Evolutionary conservation across 108 stramenopile species (phyloP).

Genomic region (Nitzschia sp.): DNA sequence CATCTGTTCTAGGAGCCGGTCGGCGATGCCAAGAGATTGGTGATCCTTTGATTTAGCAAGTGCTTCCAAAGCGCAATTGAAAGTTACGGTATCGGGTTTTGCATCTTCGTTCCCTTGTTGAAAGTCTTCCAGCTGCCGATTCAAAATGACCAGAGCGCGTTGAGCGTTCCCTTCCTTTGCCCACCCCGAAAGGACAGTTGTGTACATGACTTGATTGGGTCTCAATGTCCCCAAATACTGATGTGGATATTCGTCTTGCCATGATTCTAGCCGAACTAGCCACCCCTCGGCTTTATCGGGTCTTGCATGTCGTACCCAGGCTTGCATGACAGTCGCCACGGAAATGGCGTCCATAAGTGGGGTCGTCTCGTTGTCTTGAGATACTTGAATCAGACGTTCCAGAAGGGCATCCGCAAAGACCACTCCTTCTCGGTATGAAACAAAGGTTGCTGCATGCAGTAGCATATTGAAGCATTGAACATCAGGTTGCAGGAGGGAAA

Average conservation of each 20-base stretch:
- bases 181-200: slow-evolving; percentile 10
- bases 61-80: slow-evolving; percentile 15
- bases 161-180: slow-evolving; percentile 6
- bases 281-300: slow-evolving; percentile 25
- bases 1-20: slow-evolving; percentile 13
- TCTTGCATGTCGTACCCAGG: slow-evolving; percentile 18
- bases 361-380: background rate
- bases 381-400: slow-evolving; percentile 16
- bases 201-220: slow-evolving; percentile 16
- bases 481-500: slow-evolving; percentile 31
- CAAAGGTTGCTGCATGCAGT: background rate
- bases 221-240: background rate
- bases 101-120: slow-evolving; percentile 10
- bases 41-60: slow-evolving; percentile 11
- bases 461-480: slow-evolving; percentile 23
- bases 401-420: slow-evolving; percentile 29
- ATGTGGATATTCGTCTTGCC: background rate
- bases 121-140: slow-evolving; percentile 14
- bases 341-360: slow-evolving; percentile 21
- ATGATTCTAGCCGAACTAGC: slow-evolving; percentile 18
- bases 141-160: background rate
- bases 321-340: slow-evolving; percentile 31
- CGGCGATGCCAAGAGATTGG: slow-evolving; percentile 12
- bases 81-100: slow-evolving; percentile 38
- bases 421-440: background rate